These are phyloP conservation scores for Oemleria cerasiformis DNA, from an alignment of 306 rosid species.

Conservation along the genomic window DNA sequence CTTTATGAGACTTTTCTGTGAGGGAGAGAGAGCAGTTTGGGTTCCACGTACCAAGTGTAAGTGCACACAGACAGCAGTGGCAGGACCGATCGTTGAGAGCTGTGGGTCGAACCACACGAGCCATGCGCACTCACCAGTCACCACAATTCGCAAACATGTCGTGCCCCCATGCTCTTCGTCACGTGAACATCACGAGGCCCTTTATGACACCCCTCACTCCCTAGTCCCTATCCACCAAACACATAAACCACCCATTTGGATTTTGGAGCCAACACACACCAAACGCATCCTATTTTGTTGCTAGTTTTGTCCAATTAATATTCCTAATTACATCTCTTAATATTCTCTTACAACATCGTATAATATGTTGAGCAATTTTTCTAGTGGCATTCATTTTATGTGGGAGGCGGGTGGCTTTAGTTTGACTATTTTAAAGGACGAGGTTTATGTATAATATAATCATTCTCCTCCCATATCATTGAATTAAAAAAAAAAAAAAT, in stretches of 20 bases:
- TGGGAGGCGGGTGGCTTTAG: too few relatives aligned
- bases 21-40: neutral
- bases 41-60: slow-evolving; percentile 5
- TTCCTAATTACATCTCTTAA: too few relatives aligned
- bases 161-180: slow-evolving; percentile 1
- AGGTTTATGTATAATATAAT: too few relatives aligned
- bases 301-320: slow-evolving; percentile 29
- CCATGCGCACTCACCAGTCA: neutral
- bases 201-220: neutral
- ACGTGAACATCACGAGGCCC: slow-evolving; percentile 26
- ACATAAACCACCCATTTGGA: neutral
- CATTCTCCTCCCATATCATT: too few relatives aligned
- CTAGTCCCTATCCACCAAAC: neutral
- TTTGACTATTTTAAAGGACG: too few relatives aligned
- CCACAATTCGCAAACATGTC: neutral
- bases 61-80: slow-evolving; percentile 19
- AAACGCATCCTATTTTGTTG: slow-evolving; percentile 36
- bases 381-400: too few relatives aligned
- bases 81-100: neutral
- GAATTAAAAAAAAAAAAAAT: too few relatives aligned
- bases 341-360: too few relatives aligned
- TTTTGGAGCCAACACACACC: slow-evolving; percentile 40
- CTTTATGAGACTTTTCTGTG: too few relatives aligned
- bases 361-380: too few relatives aligned
- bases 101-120: slow-evolving; percentile 13